Conservation (phyloP, 2,329 filamentous ascomycete species). For the Rasamsonia emersonii region DNA sequence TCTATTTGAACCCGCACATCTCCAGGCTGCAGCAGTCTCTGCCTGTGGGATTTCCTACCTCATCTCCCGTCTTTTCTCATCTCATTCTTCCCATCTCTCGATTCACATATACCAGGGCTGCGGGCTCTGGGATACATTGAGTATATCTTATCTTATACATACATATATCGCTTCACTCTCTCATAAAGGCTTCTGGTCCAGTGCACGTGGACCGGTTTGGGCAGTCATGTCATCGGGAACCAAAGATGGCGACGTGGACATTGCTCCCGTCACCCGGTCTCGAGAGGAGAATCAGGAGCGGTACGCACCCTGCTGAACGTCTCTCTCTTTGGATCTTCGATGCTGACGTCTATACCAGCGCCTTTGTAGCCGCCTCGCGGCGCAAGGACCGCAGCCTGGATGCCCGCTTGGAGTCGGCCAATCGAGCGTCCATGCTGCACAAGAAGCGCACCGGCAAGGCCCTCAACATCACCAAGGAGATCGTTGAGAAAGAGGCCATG, state of each 20-base stretch:
- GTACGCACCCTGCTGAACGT: slow-evolving; percentile 16
- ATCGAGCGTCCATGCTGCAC: slow-evolving; percentile 83
- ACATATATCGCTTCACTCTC: no score
- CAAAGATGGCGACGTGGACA: slow-evolving; percentile 12
- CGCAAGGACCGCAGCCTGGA: slow-evolving; percentile 80
- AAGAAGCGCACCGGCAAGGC: slow-evolving; percentile 76
- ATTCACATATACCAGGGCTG: no score
- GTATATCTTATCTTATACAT: no score
- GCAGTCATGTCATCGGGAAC: background rate
- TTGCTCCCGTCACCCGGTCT: slow-evolving; percentile 25
- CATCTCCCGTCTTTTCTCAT: no score
- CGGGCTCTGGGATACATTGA: no score
- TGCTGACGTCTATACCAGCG: slow-evolving; percentile 43
- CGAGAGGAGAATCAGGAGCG: slow-evolving; percentile 39
- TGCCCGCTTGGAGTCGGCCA: slow-evolving; percentile 78
- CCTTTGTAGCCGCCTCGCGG: slow-evolving; percentile 85
- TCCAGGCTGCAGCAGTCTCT: no score
- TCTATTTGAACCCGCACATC: no score
- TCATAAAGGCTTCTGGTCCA: no score
- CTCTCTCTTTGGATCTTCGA: slow-evolving; percentile 2
- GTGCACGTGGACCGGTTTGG: background rate
- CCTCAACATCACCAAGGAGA: slow-evolving; percentile 73
- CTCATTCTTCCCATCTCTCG: no score
- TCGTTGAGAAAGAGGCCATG: slow-evolving; percentile 87
- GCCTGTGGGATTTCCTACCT: no score